These are phyloP conservation scores for Saturnispora serradocipensis DNA, from an alignment of 805 yeast genomes.

Conservation along the genomic window DNA sequence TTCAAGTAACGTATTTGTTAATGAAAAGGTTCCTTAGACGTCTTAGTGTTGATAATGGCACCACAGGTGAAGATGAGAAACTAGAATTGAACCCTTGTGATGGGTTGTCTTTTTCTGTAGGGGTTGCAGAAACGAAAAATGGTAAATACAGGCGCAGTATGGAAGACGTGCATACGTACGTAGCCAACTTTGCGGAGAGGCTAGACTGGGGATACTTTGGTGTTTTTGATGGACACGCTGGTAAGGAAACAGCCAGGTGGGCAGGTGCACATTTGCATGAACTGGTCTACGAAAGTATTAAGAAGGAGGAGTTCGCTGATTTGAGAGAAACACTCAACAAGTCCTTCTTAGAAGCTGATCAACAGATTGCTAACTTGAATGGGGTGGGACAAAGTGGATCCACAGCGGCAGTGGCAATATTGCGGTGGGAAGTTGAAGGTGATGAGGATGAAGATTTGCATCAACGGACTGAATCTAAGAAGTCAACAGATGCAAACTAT, in stretches of 20 bases:
- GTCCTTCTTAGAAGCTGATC: slow-evolving; percentile 71
- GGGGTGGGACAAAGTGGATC: slow-evolving; percentile 75
- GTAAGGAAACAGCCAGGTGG: slow-evolving; percentile 87
- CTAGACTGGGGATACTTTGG: slow-evolving; percentile 94
- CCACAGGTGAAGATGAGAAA: background rate
- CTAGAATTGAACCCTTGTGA: slow-evolving; percentile 32
- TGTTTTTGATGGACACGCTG: slow-evolving; percentile 96
- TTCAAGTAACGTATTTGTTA: background rate
- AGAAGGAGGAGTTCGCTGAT: slow-evolving; percentile 38
- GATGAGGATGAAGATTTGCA: slow-evolving; percentile 17
- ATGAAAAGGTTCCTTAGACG: slow-evolving; percentile 3
- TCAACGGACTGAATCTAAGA: background rate
- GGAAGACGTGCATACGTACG: slow-evolving; percentile 95
- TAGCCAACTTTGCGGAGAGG: slow-evolving; percentile 85
- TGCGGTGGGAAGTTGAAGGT: slow-evolving; percentile 64
- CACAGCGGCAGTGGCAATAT: slow-evolving; percentile 89
- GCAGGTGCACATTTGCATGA: slow-evolving; percentile 82
- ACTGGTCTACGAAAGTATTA: slow-evolving; percentile 49
- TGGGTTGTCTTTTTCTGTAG: slow-evolving; percentile 68
- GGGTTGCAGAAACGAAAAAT: slow-evolving; percentile 88
- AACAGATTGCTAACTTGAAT: slow-evolving; percentile 43
- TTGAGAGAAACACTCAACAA: slow-evolving; percentile 58
- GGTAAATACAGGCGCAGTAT: slow-evolving; percentile 71
- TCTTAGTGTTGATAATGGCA: background rate
- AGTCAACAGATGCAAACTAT: background rate